Base-by-base conservation (phyloP, 352 stramenopile genomes). In the Globisporangium alternatum region DNA sequence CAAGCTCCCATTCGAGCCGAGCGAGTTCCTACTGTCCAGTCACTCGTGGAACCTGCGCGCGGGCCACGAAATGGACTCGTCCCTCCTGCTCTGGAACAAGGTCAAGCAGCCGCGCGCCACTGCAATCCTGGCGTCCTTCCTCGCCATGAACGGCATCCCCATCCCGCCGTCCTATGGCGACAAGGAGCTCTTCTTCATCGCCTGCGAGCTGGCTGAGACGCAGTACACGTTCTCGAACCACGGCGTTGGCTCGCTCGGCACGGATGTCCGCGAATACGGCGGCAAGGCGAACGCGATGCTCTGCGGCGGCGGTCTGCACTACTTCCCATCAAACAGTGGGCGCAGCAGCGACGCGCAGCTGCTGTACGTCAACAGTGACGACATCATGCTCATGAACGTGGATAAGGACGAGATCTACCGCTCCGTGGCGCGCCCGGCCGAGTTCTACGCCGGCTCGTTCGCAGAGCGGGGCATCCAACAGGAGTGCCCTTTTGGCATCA, bases 161-260 rank as follows among this genome's bases (percentile, higher is more conserved):
- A 45, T 69, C 4, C 78, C 78, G 19, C 75, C 75, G 8, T 87
- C 76, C 25, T 90, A 90, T 54, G 79, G 82, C 3, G 84, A 91
- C 56, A 93, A 93, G 61, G 82, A 93, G 53, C 67, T 90, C n/a
- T 93, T 89, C 63, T 90, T 90, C 61, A 49, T 90, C 12, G 82
- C 84, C 0, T 83, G 67, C 43, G 84, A 93, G 47, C 66, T 93
- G 2, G 80, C 84, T 0, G 82, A 93, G 63, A 85, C 82, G 5
- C 64, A 82, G 62, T 93, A 89, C 60, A 61, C 70, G 3, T 89
- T 93, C 57, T 90, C 82, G 0, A 74, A 90, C 52, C 88, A 78
- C 57, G 82, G 72, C 17, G 78, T 90, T 7, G 84, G 82, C 12
- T 65, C 71, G 10, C 76, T 85, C 25, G 83, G 80, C 44, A 67